Evolutionary conservation across 345 rosid genomes (phyloP).

Genomic region (Dipteronia sinensis): DNA sequence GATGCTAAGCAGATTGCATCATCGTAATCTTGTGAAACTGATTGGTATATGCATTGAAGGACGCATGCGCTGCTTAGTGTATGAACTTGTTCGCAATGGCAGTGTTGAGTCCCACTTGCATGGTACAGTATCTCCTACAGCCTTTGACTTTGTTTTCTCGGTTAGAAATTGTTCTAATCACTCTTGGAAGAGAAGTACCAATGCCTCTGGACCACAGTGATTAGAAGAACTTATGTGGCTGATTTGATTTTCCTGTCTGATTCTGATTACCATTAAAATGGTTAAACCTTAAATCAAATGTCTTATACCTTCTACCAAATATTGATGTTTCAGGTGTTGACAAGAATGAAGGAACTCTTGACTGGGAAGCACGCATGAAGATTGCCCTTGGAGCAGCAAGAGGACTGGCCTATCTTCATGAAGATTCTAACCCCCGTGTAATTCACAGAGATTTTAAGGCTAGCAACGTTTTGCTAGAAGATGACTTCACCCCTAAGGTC

Average conservation of each 20-base stretch:
- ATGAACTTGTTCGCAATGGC: slow-evolving; percentile 94
- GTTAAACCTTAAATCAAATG: slow-evolving; percentile 6
- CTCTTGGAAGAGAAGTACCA: neutral
- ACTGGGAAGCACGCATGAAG: slow-evolving; percentile 96
- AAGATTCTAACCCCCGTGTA: slow-evolving; percentile 97
- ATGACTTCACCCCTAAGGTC: slow-evolving; percentile 94
- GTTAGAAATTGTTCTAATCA: neutral
- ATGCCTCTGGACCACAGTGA: neutral
- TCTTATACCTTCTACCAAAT: slow-evolving; percentile 1
- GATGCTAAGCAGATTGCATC: slow-evolving; percentile 99
- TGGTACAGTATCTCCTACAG: slow-evolving; percentile 50
- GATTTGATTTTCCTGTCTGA: neutral
- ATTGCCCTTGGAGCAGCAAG: slow-evolving; percentile 99
- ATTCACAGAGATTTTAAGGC: slow-evolving; percentile 99
- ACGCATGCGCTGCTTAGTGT: slow-evolving; percentile 78
- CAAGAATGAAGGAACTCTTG: slow-evolving; percentile 73
- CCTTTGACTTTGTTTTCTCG: neutral
- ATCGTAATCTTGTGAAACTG: slow-evolving; percentile 97
- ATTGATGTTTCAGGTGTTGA: slow-evolving; percentile 51
- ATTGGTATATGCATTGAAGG: slow-evolving; percentile 97
- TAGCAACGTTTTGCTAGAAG: slow-evolving; percentile 86
- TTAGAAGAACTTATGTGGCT: neutral
- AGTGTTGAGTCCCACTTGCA: slow-evolving; percentile 99
- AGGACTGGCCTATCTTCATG: slow-evolving; percentile 98
- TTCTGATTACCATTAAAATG: slow-evolving; percentile 6